Percentiles rank a stretch among this genome's conserved stretches.
Conservation (phyloP, 208 protist species). For the Leishmania guyanensis region DNA sequence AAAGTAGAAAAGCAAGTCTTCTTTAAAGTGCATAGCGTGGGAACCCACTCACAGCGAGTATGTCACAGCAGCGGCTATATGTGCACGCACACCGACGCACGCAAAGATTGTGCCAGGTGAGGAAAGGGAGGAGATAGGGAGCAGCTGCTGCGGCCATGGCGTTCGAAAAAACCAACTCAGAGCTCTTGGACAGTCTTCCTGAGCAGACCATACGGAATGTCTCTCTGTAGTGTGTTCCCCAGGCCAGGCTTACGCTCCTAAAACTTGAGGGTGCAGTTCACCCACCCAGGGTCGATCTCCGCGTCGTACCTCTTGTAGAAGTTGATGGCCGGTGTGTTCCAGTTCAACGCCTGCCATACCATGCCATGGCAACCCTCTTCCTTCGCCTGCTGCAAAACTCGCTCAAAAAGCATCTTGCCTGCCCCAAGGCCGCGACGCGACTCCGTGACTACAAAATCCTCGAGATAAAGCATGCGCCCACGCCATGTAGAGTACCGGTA, state of each 20-base stretch:
- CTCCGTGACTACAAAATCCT: conserved; percentile 56
- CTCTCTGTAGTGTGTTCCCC: background rate
- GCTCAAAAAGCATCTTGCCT: conserved; percentile 45
- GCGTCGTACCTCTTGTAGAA: conserved; percentile 57
- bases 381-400: conserved; percentile 43
- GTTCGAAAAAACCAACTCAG: background rate
- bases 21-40: background rate
- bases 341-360: conserved; percentile 64
- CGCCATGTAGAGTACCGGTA: conserved; percentile 64
- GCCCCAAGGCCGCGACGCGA: conserved; percentile 33
- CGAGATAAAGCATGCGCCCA: conserved; percentile 54
- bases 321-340: conserved; percentile 49
- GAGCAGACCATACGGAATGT: background rate
- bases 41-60: background rate
- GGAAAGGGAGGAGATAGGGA: background rate
- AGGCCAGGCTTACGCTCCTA: background rate
- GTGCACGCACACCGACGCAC: background rate
- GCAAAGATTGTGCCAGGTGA: background rate
- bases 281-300: conserved; percentile 43
- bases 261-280: conserved; percentile 57
- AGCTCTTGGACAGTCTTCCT: background rate
- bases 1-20: background rate
- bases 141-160: background rate
- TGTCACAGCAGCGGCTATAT: background rate
- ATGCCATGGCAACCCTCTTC: conserved; percentile 47